phyloP scores from a whole-genome alignment of 192 early-diverging fungal genomes.

The Podila epigama region DNA sequence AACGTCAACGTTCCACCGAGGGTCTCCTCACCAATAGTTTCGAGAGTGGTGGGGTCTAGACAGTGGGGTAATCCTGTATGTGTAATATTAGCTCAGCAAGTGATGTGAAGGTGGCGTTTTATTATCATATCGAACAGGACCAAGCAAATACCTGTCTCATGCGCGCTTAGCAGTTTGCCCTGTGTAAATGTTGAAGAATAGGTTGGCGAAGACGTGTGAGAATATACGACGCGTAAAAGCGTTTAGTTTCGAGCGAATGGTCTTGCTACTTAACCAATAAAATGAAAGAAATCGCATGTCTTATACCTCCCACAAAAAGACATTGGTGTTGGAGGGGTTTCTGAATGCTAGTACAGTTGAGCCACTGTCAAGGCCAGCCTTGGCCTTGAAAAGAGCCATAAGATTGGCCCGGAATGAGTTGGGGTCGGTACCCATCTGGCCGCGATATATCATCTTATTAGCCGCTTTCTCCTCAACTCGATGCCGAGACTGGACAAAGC shows the following conservation, averaged over 20 bases:
- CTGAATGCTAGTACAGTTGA: conserved; percentile 42
- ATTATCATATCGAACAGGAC: too few species aligned
- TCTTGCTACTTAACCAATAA: too few species aligned
- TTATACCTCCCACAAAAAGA: conserved; percentile 45
- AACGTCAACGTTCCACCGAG: conserved; percentile 19
- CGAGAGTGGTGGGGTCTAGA: conserved; percentile 37
- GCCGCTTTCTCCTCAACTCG: conserved; percentile 36
- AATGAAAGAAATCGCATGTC: not conserved
- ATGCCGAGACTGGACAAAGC: conserved; percentile 41
- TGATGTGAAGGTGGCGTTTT: not conserved
- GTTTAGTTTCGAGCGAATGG: too few species aligned
- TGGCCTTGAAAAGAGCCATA: conserved; percentile 22
- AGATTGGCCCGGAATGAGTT: conserved; percentile 31
- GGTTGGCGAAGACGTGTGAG: too few species aligned
- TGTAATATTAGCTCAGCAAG: not conserved
- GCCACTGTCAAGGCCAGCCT: conserved; percentile 31
- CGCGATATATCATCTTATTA: conserved; percentile 38
- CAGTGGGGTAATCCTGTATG: conserved; percentile 30
- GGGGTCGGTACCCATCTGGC: conserved; percentile 45
- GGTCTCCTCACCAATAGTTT: conserved; percentile 42
- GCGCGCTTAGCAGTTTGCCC: conserved; percentile 45
- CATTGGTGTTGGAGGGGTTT: conserved; percentile 46
- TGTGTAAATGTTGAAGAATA: not conserved
- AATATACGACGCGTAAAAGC: too few species aligned
- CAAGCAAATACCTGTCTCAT: conserved; percentile 32